phyloP scores from a whole-genome alignment of 495 filamentous ascomycete genomes.

The Hypoxylon subgilvum region DNA sequence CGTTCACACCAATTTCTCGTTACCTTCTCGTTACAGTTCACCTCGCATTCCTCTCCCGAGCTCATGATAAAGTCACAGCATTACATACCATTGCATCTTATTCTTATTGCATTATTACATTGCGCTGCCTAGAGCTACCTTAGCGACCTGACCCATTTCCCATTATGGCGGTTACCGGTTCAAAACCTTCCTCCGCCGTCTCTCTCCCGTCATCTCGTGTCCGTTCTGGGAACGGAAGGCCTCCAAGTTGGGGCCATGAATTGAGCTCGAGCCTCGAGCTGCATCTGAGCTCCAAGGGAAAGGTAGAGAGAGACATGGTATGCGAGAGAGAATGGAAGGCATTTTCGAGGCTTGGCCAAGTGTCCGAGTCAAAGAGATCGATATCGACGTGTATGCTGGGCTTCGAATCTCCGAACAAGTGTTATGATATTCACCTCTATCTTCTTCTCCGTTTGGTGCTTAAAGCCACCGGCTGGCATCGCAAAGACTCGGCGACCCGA shows the following conservation, averaged over 20 bases:
- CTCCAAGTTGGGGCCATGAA: not conserved
- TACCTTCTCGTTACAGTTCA: constrained; percentile 41
- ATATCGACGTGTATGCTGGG: too few relatives aligned
- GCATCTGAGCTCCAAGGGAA: too few relatives aligned
- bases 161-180: constrained; percentile 29
- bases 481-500: constrained; percentile 2
- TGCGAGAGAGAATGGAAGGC: too few relatives aligned
- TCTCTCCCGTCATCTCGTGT: not conserved
- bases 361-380: too few relatives aligned
- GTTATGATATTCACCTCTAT: too few relatives aligned
- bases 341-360: too few relatives aligned
- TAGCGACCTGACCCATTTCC: constrained; percentile 4
- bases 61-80: constrained; percentile 40
- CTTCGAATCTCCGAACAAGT: too few relatives aligned
- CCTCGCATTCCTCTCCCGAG: constrained; percentile 27
- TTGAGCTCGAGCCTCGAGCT: too few relatives aligned
- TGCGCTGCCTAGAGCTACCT: constrained; percentile 3
- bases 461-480: constrained; percentile 5
- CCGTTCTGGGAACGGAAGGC: constrained; percentile 3
- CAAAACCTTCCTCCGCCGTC: constrained; percentile 26
- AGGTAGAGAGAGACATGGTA: too few relatives aligned
- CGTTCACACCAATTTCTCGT: constrained; percentile 34
- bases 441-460: too few relatives aligned
- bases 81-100: too few relatives aligned
- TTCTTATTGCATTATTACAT: too few relatives aligned